Evolutionary conservation across 106 monocot genomes (phyloP), one percentile per base, ranked within the genome.

Genomic region (Platanthera zijinensis): DNA sequence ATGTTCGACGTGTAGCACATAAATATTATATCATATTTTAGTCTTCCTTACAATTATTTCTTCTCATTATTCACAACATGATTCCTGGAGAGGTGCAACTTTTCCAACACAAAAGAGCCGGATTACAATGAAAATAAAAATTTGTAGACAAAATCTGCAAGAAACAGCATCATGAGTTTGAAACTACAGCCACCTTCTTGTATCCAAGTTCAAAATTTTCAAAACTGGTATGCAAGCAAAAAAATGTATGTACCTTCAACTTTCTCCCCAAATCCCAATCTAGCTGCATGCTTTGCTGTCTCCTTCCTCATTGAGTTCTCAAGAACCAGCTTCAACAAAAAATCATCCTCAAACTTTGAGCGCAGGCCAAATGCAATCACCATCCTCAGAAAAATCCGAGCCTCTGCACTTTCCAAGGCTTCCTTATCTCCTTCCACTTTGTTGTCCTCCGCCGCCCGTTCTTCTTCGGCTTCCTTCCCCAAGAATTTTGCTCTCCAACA

Each of bases 201-300:
- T 3, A 39, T 39, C 39, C 39, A 39, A 39, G 1, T 39, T 39
- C 39, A 39, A 39, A 39, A 1, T 39, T 39, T 39, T 39, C 39
- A 3, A 39, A 39, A 39, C 39, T 39, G 0, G 3, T 39, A 39
- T 39, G 39, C 39, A 39, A 39, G 39, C 39, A 39, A 39, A 39
- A 39, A 39, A 39, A 39, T 39, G 39, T 11, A 1, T 8, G 50
- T 84, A 88, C 85, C 88, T 66, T 54, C 70, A 8, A 85, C 47
- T 75, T 83, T 83, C 49, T 85, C 83, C 54, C 72, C 71, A 7
- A 88, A 75, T 7, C 85, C 83, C 22, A 88, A 61, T n/a, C 67
- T 61, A 15, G 67, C 48, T 72, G 83, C 85, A 18, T 82, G 56
- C 59, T 72, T 85, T 8, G 79, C 75, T 68, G 82, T 62, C 57